phyloP scores from a whole-genome alignment of 768 basidiomycete genomes.

The Austroboletus eburneus region DNA sequence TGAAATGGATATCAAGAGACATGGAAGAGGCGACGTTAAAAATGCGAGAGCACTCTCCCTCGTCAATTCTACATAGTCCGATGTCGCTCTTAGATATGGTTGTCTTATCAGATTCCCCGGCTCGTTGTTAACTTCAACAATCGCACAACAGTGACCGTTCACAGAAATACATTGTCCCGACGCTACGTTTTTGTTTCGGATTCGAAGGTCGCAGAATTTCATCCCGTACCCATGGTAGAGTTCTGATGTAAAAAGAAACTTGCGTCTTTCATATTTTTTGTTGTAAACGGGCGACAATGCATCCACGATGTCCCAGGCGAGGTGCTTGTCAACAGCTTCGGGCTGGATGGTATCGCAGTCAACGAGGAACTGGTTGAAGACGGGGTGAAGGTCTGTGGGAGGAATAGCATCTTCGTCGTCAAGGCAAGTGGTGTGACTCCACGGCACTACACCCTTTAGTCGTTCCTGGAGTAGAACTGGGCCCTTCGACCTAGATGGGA shows the following conservation, averaged over 20 bases:
- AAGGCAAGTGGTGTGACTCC: background rate
- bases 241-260: background rate
- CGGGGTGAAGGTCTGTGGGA: background rate
- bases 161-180: no score
- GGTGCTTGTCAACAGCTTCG: background rate
- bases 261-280: background rate
- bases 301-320: background rate
- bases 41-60: constrained; percentile 3
- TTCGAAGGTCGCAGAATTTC: no score
- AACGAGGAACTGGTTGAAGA: background rate
- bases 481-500: background rate
- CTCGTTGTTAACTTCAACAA: constrained; percentile 23
- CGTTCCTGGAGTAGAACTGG: background rate
- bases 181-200: no score
- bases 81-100: constrained; percentile 22
- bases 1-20: constrained; percentile 20
- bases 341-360: background rate
- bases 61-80: constrained; percentile 20
- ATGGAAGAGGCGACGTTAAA: constrained; percentile 22
- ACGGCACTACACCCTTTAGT: background rate
- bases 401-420: background rate
- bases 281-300: background rate
- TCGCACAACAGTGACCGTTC: background rate
- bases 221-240: background rate
- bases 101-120: constrained; percentile 14